Conservation (phyloP, 2,329 filamentous ascomycete genomes). For the Paramyrothecium sp. region DNA sequence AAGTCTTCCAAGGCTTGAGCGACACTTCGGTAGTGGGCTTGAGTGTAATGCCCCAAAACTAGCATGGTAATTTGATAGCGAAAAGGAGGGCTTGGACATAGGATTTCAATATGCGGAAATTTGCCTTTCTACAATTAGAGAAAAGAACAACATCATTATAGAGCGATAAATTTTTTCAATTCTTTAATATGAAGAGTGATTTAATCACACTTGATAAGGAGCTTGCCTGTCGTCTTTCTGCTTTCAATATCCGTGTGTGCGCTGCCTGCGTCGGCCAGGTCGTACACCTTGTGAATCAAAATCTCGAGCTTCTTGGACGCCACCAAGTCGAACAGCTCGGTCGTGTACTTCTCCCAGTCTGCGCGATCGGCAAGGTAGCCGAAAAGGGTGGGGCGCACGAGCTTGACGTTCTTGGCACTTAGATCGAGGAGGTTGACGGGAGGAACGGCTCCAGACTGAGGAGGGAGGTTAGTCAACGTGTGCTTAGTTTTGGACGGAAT, state of each 20-base stretch:
- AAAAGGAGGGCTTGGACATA: not conserved
- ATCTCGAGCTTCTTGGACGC: constrained; percentile 68
- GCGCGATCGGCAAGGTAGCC: constrained; percentile 68
- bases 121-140: not conserved
- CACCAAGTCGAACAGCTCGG: constrained; percentile 73
- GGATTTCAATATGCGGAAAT: not conserved
- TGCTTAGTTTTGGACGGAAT: not conserved
- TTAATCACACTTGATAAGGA: constrained; percentile 66
- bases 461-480: not conserved
- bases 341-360: constrained; percentile 68
- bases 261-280: constrained; percentile 66
- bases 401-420: constrained; percentile 70
- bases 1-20: constrained; percentile 37
- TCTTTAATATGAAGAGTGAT: not conserved
- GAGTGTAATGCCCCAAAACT: not conserved
- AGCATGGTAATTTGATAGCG: not conserved
- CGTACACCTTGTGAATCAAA: constrained; percentile 74
- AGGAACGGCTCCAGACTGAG: constrained; percentile 67
- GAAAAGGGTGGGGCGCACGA: constrained; percentile 73
- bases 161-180: not conserved
- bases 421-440: constrained; percentile 60
- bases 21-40: constrained; percentile 11
- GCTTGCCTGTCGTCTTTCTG: constrained; percentile 80
- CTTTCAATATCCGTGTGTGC: constrained; percentile 80
- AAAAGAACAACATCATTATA: not conserved